Percentiles rank a stretch among this genome's conserved stretches.
Conservation (phyloP, 2,329 filamentous ascomycete genomes). For the Bisporella sp. region DNA sequence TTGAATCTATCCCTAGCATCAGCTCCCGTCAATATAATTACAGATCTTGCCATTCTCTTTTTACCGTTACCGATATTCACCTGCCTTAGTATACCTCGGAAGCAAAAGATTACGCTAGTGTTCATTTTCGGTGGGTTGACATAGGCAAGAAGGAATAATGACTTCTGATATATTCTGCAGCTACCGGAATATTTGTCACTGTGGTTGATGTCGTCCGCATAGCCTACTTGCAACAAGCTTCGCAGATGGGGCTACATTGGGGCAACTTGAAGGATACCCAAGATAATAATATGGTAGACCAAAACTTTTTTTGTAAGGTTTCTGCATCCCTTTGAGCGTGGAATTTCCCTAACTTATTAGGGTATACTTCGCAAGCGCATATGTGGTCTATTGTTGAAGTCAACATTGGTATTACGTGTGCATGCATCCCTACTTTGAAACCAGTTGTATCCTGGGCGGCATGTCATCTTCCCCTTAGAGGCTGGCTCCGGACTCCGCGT, state of each 20-base stretch:
- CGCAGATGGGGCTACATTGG: not conserved
- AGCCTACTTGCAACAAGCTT: not conserved
- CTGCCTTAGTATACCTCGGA: not conserved
- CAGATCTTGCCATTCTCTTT: not conserved
- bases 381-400: not conserved
- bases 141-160: not conserved
- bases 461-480: not conserved
- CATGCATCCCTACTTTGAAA: not conserved
- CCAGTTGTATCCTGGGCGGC: not conserved
- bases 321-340: not conserved
- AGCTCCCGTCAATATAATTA: not conserved
- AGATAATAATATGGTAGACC: not conserved
- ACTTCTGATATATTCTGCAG: not conserved
- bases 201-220: not conserved
- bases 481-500: not conserved
- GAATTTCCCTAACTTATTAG: not conserved
- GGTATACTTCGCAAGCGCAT: not conserved
- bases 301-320: not conserved
- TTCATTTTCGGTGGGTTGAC: not conserved
- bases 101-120: not conserved
- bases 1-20: not conserved
- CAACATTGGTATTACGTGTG: not conserved
- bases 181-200: not conserved
- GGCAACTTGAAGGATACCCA: not conserved
- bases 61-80: not conserved